Base-by-base conservation (phyloP, 768 basidiomycete genomes). In the Tremella fuciformis region DNA sequence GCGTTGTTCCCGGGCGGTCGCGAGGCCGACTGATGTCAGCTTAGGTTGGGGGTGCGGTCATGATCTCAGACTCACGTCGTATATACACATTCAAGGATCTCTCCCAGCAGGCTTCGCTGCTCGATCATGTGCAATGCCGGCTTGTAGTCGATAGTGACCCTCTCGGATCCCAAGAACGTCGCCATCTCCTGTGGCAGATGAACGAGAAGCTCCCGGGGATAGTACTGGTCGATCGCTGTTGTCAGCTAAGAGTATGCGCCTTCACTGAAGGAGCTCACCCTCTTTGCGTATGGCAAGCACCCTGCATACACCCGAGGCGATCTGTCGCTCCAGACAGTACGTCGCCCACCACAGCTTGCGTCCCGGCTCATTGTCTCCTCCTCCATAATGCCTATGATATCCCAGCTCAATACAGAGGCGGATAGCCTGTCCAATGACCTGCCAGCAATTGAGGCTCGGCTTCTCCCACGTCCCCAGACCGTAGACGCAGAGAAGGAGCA, bases 31-130 rank as follows among this genome's bases (percentile, higher is more conserved):
- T 48, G 55, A n/a, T 21, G 4, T 50, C 49, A 50, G 49, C 49
- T 22, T 8, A 13, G 21, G 11, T 13, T 13, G 11, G 13, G 47
- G 11, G 13, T 49, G 11, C 21, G 47, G 21, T 21, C 13, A 49
- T 11, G 13, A 13, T 54, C 11, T 39, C 13, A 29, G n/a, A 55
- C 55, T 48, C 39, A 49, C 55, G 42, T 49, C 6, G 25, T 46
- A 21, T 56, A 56, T 9, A 56, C 55, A 49, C 55, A 48, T 29
- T 49, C 55, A 7, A 56, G 13, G 6, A 56, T 29, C 11, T 56
- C 55, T 13, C 55, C 55, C 16, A 56, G 24, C 18, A 56, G 44
- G 16, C 55, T 18, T 16, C 55, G 42, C 37, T 56, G 55, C 18
- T 25, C 18, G 19, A 56, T 25, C 16, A 56, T 44, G 29, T 56